A percentile compares a stretch with the other conserved stretches of the same genome.
Evolutionary conservation across 805 yeast genomes (phyloP).

Genomic region (Myxozyma melibiosi): DNA sequence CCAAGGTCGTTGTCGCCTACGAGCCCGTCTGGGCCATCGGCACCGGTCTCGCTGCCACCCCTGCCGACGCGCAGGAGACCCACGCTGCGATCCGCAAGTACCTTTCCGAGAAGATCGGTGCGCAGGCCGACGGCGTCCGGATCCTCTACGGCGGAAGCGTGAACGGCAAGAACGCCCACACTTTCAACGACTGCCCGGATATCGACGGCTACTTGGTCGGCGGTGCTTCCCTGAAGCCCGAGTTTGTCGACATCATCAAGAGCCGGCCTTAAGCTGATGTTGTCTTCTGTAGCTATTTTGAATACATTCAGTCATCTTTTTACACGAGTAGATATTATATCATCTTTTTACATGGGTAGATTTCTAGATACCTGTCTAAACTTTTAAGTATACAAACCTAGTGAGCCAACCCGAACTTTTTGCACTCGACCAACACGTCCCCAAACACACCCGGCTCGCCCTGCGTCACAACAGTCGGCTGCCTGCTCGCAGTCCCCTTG

Average conservation of each 20-base stretch:
- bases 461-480: conserved; percentile 86
- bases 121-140: conserved; percentile 76
- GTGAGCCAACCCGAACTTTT: conserved; percentile 71
- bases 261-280: conserved; percentile 15
- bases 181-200: conserved; percentile 89
- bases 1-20: conserved; percentile 90
- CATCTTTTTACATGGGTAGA: background rate
- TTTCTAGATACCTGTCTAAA: background rate
- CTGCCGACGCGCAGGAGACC: conserved; percentile 95
- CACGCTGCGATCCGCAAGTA: conserved; percentile 86
- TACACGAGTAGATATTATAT: conserved; percentile 3
- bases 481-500: conserved; percentile 55
- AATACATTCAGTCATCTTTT: background rate
- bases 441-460: conserved; percentile 87
- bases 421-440: conserved; percentile 68
- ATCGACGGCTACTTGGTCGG: conserved; percentile 99
- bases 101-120: conserved; percentile 77
- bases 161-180: conserved; percentile 86
- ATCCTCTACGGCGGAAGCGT: conserved; percentile 99
- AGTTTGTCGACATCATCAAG: conserved; percentile 91
- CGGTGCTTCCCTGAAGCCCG: conserved; percentile 98
- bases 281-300: background rate
- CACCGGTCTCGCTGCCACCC: conserved; percentile 98
- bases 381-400: background rate
- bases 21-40: conserved; percentile 99